Base-by-base conservation (phyloP, 306 rosid species). In the Cucumis cinereus region DNA sequence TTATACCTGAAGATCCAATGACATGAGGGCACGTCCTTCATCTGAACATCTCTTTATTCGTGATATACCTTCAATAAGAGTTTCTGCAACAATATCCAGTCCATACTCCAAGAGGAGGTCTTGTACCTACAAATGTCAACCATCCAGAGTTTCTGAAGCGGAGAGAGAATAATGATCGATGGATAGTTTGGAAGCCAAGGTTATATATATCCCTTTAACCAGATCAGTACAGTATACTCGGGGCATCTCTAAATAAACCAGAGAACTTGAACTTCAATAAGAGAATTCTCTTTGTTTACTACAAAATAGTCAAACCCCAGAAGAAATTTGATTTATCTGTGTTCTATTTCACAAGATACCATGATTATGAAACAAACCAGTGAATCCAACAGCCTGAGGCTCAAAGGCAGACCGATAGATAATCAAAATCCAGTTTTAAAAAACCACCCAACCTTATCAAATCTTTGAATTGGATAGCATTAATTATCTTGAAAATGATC, bases 21-120 rank as follows among this genome's bases (percentile, higher is more conserved):
- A 92, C 99, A 95, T 95, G 50, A 92, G 89, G 58, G 96, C 99
- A 30, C 99, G 92, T 41, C 99, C 99, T 85, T 95, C 98, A 78
- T 95, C 99, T 55, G 89, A 89, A 84, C 99, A 95, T 83, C 91
- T 86, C 91, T 89, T 95, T 78, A 95, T 91, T 52, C 97, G 91
- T 53, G 99, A 95, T 84, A 95, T 89, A 74, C 99, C 97, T 83
- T 95, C 98, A 22, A 95, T 84, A 24, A 95, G 98, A 73, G 93
- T 90, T 83, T 92, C 93, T 13, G 93, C 96, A 53, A 92, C 87
- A 55, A 89, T 87, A 76, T 92, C 97, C 79, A 95, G 84, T 75
- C 99, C 99, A 67, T 90, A 83, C 63, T 83, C 91, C 79, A 87
- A 82, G 63, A 95, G 88, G 73, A 71, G 82, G 81, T 87, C 96